Base-by-base conservation (phyloP, 1,284 basidiomycete species). In the Naganishia sp. region DNA sequence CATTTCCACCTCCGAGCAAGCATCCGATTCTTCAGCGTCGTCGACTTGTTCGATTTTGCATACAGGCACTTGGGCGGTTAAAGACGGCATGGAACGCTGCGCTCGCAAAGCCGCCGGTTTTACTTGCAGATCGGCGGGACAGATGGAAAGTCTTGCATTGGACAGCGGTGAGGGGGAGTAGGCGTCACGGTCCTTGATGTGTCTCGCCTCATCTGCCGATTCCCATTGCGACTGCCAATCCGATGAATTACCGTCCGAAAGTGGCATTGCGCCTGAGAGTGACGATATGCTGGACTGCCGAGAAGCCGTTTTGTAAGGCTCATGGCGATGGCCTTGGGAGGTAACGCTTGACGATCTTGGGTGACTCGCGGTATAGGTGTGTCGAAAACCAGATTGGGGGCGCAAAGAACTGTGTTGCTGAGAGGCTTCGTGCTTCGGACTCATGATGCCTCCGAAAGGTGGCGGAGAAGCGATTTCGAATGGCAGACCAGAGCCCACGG, bases 271-370 rank as follows among this genome's bases (percentile, higher is more conserved):
- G 46, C 33, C 57, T 7, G 57, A 61, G 15, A 61, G 57, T 15
- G 57, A 61, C 4, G 65, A 66, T 16, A 59, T 60, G 21, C 55
- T 60, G 49, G 65, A 66, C 39, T 66, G 65, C 18, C 65, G 65
- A 16, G 65, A 60, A 16, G 54, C 15, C 21, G 50, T 33, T 21
- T 66, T 59, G 44, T 66, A 59, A 53, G 65, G 55, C 28, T 60
- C 57, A 16, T 55, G 64, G 10, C 63, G 53, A 49, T 55, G 64
- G 6, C 45, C 57, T 61, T 61, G 55, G 1, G 64, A 65, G 23
- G 64, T 50, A 4, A 56, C n/a, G 18, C 63, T 64, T 11, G 50
- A 23, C 1, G 53, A 48, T n/a, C 54, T 11, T 3, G 21, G 18
- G 39, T 49, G 46, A n/a, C 21, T 54, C 4, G 43, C 10, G 0